phyloP scores from a whole-genome alignment of 2,329 filamentous ascomycete species.

The Claviceps cyperi region DNA sequence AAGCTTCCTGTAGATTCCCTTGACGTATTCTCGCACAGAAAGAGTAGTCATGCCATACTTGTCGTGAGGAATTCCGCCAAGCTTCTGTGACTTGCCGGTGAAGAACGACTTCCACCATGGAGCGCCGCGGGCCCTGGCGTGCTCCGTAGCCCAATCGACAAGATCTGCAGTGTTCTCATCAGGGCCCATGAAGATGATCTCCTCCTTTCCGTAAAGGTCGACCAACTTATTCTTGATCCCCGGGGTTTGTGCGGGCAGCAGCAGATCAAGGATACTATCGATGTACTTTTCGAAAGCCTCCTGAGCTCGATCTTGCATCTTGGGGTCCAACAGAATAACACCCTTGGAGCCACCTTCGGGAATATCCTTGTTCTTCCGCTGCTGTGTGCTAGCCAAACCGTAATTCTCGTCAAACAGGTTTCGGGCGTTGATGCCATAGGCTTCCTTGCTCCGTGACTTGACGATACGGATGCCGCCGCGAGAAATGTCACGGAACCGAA shows the following conservation, averaged over 20 bases:
- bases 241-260: slow-evolving; percentile 76
- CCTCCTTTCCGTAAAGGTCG: slow-evolving; percentile 83
- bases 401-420: slow-evolving; percentile 99
- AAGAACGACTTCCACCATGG: slow-evolving; percentile 99
- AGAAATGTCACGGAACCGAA: slow-evolving; percentile 93
- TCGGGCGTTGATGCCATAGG: slow-evolving; percentile 89
- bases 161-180: slow-evolving; percentile 98
- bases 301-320: slow-evolving; percentile 82
- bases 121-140: slow-evolving; percentile 72
- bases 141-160: slow-evolving; percentile 97
- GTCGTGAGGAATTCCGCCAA: slow-evolving; percentile 95
- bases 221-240: slow-evolving; percentile 99
- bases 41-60: slow-evolving; percentile 95
- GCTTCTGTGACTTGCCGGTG: slow-evolving; percentile 91
- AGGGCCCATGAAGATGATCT: slow-evolving; percentile 96
- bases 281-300: slow-evolving; percentile 99
- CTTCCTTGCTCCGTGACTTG: slow-evolving; percentile 92
- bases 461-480: slow-evolving; percentile 97
- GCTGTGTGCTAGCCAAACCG: slow-evolving; percentile 92
- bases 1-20: slow-evolving; percentile 93
- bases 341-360: slow-evolving; percentile 97
- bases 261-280: slow-evolving; percentile 90
- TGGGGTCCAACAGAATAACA: slow-evolving; percentile 84
- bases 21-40: slow-evolving; percentile 89
- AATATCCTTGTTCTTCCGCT: slow-evolving; percentile 99